Evolutionary conservation across 768 basidiomycete genomes (phyloP).

Genomic region (Tremella fuciformis): DNA sequence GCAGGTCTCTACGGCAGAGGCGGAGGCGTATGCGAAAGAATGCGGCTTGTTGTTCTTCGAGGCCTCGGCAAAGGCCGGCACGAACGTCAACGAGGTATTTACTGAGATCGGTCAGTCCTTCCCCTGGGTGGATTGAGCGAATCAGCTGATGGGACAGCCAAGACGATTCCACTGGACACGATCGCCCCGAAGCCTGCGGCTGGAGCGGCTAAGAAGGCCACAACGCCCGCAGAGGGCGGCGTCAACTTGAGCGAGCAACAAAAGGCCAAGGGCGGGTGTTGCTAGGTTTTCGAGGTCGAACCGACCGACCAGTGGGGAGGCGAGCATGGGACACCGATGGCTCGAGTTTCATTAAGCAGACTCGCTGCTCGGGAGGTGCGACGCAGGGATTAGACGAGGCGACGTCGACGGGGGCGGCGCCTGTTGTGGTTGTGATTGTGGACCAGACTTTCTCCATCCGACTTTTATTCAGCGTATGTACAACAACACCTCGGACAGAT

Average conservation of each 20-base stretch:
- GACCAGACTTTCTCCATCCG: too few species aligned
- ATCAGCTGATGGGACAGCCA: conserved; percentile 58
- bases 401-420: too few species aligned
- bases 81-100: conserved; percentile 92
- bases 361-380: too few species aligned
- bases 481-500: too few species aligned
- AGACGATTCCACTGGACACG: conserved; percentile 88
- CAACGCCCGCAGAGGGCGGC: conserved; percentile 5
- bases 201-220: conserved; percentile 42
- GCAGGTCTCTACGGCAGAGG: conserved; percentile 91
- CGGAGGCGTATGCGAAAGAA: conserved; percentile 92
- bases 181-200: conserved; percentile 72
- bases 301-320: too few species aligned
- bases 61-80: conserved; percentile 74
- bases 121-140: too few species aligned
- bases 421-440: too few species aligned
- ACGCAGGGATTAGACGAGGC: too few species aligned
- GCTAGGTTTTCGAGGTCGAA: too few species aligned
- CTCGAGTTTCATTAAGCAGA: too few species aligned
- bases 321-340: too few species aligned
- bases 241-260: conserved; percentile 45
- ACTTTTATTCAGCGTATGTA: too few species aligned
- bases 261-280: conserved; percentile 48
- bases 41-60: conserved; percentile 94
- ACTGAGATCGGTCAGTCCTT: conserved; percentile 83